Evolutionary conservation across 2,329 filamentous ascomycete species (phyloP), one percentile per base, ranked within the genome.

Genomic region (Fusarium chlamydosporum): DNA sequence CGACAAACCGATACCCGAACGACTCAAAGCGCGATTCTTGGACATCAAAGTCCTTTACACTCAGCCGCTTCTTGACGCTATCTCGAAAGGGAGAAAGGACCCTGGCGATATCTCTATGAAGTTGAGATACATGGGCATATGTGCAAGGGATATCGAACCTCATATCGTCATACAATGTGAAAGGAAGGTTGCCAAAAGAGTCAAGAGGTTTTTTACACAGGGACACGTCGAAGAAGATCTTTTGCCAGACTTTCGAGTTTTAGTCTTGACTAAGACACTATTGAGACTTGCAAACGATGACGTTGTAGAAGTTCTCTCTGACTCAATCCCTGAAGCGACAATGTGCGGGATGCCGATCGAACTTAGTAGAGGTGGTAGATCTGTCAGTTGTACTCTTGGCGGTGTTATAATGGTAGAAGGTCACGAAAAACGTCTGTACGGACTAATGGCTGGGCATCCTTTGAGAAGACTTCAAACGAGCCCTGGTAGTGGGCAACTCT

Each of bases 141-240:
- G 5, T 1, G 12, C 20, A 0, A 27, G 5, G 11, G 33, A n/a
- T 2, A 16, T 1, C 2, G 3, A 53, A 4, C 46, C n/a, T 4
- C 13, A 53, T 16, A 56, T 56, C 1, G 13, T 56, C 10, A n/a
- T 56, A 11, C 54, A 56, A 7, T 56, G 54, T 18, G 35, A 53
- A 4, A 56, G 15, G 4, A 56, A 26, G 1, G 20, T 53, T 4
- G 35, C 20, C 4, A 56, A 20, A 12, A 27, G 20, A 13, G 27
- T 56, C 0, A 53, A 18, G 4, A 53, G 7, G 2, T 56, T 56
- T 13, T 56, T 56, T 23, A 7, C 46, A 0, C 20, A 41, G 4
- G 6, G 5, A 0, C 46, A 56, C 20, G 54, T 56, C 2, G 4
- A 20, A 33, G 35, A 56, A 6, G 46, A 56, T 1, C 16, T 56